These are phyloP conservation scores for Areca catechu DNA, from an alignment of 176 grass and related monocot species.

Conservation along the genomic window DNA sequence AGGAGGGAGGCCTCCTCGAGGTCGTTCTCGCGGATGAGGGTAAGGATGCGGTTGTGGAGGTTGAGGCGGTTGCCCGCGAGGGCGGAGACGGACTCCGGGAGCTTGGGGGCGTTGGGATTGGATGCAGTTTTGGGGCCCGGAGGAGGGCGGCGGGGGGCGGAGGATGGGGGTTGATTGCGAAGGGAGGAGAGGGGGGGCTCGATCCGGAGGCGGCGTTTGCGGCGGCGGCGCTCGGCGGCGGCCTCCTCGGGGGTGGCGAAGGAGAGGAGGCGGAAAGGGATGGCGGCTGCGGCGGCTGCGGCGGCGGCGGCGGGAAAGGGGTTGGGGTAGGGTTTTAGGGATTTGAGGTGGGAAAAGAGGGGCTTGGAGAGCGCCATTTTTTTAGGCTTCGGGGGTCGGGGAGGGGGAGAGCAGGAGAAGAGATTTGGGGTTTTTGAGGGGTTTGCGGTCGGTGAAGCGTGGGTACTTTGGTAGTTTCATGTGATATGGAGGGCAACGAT, in stretches of 20 bases:
- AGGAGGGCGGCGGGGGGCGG: slow-evolving; percentile 5
- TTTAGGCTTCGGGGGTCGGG: neutral
- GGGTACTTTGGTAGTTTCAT: too few relatives aligned
- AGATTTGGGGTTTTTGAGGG: slow-evolving; percentile 1
- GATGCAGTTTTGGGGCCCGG: neutral
- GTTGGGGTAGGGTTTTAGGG: slow-evolving; percentile 35
- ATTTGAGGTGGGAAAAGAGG: slow-evolving; percentile 46
- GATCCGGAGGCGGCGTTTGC: slow-evolving; percentile 15
- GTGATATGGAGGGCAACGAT: too few relatives aligned
- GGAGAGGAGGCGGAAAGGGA: slow-evolving; percentile 27
- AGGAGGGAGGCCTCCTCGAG: slow-evolving; percentile 67
- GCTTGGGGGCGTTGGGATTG: slow-evolving; percentile 50
- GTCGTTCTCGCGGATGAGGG: slow-evolving; percentile 53
- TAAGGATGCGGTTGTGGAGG: slow-evolving; percentile 76
- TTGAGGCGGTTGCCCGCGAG: slow-evolving; percentile 48
- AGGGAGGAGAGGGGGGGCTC: slow-evolving; percentile 6
- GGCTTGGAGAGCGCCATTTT: slow-evolving; percentile 62
- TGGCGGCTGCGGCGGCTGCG: slow-evolving; percentile 4
- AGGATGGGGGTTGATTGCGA: neutral
- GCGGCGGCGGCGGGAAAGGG: neutral
- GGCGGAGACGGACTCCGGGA: slow-evolving; percentile 57
- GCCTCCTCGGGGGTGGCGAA: slow-evolving; percentile 34
- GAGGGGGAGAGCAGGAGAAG: neutral
- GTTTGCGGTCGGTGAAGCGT: neutral
- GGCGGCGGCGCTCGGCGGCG: slow-evolving; percentile 19